These are phyloP conservation scores for Paracamarosporium sp. DNA, from an alignment of 2,329 filamentous ascomycete genomes.

Conservation along the genomic window DNA sequence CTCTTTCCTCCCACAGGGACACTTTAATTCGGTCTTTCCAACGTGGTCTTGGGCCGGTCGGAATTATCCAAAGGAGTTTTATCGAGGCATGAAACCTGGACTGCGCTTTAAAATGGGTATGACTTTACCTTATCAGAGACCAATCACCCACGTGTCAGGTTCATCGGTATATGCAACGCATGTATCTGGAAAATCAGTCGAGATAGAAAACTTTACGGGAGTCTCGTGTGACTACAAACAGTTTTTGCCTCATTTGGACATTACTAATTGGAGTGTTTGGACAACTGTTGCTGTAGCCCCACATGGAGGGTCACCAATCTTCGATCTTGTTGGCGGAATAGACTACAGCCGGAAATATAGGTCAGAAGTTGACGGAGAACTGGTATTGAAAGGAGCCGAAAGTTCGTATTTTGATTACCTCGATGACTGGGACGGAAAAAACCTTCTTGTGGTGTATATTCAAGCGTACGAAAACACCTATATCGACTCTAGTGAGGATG, in stretches of 20 bases:
- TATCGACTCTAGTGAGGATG: too few species aligned
- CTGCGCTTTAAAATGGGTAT: too few species aligned
- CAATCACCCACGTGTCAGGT: not conserved
- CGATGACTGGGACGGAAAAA: not conserved
- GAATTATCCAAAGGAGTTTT: not conserved
- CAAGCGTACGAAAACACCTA: too few species aligned
- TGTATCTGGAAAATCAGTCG: not conserved
- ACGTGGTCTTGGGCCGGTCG: not conserved
- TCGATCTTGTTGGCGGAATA: too few species aligned
- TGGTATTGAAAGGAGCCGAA: not conserved
- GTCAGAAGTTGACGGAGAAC: too few species aligned
- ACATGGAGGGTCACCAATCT: too few species aligned
- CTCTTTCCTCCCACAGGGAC: not conserved
- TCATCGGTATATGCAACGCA: not conserved
- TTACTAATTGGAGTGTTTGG: not conserved
- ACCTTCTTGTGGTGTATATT: not conserved
- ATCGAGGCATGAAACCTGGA: too few species aligned
- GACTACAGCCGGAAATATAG: too few species aligned
- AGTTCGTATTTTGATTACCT: not conserved
- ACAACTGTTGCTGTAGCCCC: not conserved
- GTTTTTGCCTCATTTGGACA: not conserved
- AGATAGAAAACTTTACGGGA: not conserved
- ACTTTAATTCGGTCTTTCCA: not conserved
- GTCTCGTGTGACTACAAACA: not conserved
- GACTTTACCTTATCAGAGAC: too few species aligned